Conservation (phyloP, 805 yeast genomes). For the Candida hungchunana region DNA sequence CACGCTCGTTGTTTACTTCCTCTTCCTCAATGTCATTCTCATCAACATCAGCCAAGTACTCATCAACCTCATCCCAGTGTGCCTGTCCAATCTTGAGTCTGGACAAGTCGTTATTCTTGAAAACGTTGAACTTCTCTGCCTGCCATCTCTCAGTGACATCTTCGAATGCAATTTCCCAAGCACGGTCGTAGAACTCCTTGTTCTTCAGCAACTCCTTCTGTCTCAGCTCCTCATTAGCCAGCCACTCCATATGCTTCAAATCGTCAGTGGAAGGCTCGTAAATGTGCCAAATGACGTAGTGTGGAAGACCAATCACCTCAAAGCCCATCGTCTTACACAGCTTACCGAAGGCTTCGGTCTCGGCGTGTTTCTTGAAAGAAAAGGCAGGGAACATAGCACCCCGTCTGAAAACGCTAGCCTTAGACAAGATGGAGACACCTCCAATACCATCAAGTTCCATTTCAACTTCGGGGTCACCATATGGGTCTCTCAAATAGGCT, state of each 20-base stretch:
- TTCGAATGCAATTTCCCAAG: conserved; percentile 76
- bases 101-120: conserved; percentile 72
- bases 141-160: conserved; percentile 73
- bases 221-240: conserved; percentile 75
- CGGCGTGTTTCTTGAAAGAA: conserved; percentile 94
- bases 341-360: conserved; percentile 95
- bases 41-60: conserved; percentile 25
- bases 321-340: conserved; percentile 83
- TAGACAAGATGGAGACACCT: conserved; percentile 88
- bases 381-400: conserved; percentile 98
- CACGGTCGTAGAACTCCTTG: conserved; percentile 60
- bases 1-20: conserved; percentile 6
- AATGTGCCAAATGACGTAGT: conserved; percentile 94
- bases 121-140: conserved; percentile 61
- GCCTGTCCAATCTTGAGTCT: conserved; percentile 46
- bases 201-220: conserved; percentile 58
- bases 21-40: conserved; percentile 16
- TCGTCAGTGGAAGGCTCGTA: conserved; percentile 96
- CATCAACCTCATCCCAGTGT: conserved; percentile 67
- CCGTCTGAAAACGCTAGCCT: conserved; percentile 77
- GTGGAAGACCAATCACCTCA: conserved; percentile 85
- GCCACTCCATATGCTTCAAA: conserved; percentile 81
- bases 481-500: conserved; percentile 91
- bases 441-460: conserved; percentile 96
- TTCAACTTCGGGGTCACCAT: conserved; percentile 91